Evolutionary conservation across 768 basidiomycete species (phyloP).

Genomic region (Agaricus blazei): DNA sequence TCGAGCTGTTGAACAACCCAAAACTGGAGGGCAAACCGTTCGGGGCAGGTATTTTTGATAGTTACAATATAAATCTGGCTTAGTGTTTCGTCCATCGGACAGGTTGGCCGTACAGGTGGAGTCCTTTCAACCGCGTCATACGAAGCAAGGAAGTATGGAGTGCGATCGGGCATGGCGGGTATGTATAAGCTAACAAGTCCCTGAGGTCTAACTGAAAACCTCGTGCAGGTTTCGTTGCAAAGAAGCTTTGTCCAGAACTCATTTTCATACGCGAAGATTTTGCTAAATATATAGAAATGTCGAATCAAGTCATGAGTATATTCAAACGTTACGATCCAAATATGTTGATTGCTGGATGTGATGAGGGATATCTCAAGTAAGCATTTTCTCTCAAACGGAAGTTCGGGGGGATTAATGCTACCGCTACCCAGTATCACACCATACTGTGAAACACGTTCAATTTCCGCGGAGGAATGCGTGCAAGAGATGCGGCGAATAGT

Average conservation of each 20-base stretch:
- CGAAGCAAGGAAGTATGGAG: slow-evolving; percentile 85
- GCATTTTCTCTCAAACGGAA: slow-evolving; percentile 17
- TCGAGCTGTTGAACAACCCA: slow-evolving; percentile 66
- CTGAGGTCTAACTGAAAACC: background rate
- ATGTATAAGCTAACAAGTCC: slow-evolving; percentile 13
- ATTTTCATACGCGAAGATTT: slow-evolving; percentile 59
- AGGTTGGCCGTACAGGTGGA: slow-evolving; percentile 63
- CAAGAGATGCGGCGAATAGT: slow-evolving; percentile 71
- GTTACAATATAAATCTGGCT: background rate
- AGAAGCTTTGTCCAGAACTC: slow-evolving; percentile 89
- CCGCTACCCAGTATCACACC: slow-evolving; percentile 59
- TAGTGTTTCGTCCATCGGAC: slow-evolving; percentile 12
- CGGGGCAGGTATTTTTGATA: slow-evolving; percentile 40
- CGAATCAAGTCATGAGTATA: slow-evolving; percentile 65
- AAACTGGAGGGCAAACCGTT: slow-evolving; percentile 68
- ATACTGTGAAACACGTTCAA: slow-evolving; percentile 66
- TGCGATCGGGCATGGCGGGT: slow-evolving; percentile 96
- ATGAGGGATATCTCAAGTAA: slow-evolving; percentile 91
- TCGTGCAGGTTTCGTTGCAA: slow-evolving; percentile 76
- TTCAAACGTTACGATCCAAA: slow-evolving; percentile 68
- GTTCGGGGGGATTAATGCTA: slow-evolving; percentile 5
- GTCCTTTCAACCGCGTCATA: slow-evolving; percentile 89
- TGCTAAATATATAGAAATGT: slow-evolving; percentile 64
- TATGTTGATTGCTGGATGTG: slow-evolving; percentile 74
- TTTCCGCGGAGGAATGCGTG: slow-evolving; percentile 73